These are phyloP conservation scores for Pharus latifolius DNA, from an alignment of 176 grass and related monocot species.

Conservation along the genomic window DNA sequence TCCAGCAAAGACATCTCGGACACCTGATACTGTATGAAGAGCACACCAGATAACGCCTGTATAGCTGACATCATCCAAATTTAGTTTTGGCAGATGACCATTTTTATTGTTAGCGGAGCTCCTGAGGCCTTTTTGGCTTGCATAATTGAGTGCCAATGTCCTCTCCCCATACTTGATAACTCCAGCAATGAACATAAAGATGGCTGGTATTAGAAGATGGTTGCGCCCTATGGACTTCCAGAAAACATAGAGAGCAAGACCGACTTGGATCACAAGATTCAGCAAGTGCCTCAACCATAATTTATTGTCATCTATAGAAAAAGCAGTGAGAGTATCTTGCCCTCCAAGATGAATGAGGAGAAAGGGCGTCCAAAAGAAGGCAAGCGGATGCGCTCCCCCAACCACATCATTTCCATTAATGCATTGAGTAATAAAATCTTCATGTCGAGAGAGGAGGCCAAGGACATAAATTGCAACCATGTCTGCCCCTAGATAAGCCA, in stretches of 20 bases:
- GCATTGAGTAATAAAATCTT: too few species aligned
- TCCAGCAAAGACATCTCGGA: neutral
- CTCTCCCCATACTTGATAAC: conserved; percentile 13
- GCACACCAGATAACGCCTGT: neutral
- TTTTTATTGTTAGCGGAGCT: neutral
- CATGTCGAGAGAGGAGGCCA: too few species aligned
- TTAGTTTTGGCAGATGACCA: neutral
- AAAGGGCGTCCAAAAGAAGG: too few species aligned
- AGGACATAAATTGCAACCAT: too few species aligned
- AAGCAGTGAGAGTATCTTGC: neutral
- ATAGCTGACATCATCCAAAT: neutral
- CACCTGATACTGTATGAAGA: neutral
- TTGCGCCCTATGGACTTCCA: neutral
- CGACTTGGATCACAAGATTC: neutral
- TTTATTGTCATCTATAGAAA: neutral
- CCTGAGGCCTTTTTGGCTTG: neutral
- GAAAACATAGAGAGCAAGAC: neutral
- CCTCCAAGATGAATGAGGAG: neutral
- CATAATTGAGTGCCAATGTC: neutral
- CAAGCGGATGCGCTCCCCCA: too few species aligned
- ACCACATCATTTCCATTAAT: too few species aligned
- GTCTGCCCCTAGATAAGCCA: too few species aligned
- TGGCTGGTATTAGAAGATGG: neutral
- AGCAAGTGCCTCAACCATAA: neutral
- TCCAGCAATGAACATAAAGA: neutral